These are phyloP conservation scores for Articulospora tetracladia DNA, from an alignment of 495 filamentous ascomycete species.

Conservation along the genomic window DNA sequence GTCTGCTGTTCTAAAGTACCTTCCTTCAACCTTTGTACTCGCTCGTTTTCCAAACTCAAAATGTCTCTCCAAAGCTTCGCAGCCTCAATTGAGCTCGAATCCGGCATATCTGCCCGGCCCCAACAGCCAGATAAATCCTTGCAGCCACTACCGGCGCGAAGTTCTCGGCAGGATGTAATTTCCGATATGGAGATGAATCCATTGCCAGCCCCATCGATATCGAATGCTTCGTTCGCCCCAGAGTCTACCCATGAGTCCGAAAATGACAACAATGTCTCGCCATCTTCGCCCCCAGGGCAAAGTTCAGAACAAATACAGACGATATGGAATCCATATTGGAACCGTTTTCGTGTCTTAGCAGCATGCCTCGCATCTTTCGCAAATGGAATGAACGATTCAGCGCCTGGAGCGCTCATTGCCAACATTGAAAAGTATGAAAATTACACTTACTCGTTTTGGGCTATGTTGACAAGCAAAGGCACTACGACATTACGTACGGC, in stretches of 20 bases:
- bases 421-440: conserved; percentile 52
- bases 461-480: conserved; percentile 30
- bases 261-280: not conserved
- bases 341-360: conserved; percentile 39
- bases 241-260: too few relatives aligned
- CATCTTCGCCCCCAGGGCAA: too few relatives aligned
- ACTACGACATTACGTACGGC: conserved; percentile 68
- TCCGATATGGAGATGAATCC: not conserved
- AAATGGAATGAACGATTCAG: conserved; percentile 58
- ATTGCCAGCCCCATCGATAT: not conserved
- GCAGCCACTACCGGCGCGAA: too few relatives aligned
- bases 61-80: too few relatives aligned
- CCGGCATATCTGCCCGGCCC: too few relatives aligned
- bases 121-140: too few relatives aligned
- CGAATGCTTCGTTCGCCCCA: not conserved
- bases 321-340: conserved; percentile 49
- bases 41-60: too few relatives aligned
- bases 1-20: too few relatives aligned
- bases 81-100: too few relatives aligned
- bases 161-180: too few relatives aligned
- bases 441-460: not conserved
- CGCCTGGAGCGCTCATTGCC: conserved; percentile 69
- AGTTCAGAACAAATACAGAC: conserved; percentile 39
- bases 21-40: too few relatives aligned
- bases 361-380: conserved; percentile 48